Percentiles rank a stretch among this genome's conserved stretches.
Conservation (phyloP, 148 eudicot species). For the Rhododendron ferrugineum region DNA sequence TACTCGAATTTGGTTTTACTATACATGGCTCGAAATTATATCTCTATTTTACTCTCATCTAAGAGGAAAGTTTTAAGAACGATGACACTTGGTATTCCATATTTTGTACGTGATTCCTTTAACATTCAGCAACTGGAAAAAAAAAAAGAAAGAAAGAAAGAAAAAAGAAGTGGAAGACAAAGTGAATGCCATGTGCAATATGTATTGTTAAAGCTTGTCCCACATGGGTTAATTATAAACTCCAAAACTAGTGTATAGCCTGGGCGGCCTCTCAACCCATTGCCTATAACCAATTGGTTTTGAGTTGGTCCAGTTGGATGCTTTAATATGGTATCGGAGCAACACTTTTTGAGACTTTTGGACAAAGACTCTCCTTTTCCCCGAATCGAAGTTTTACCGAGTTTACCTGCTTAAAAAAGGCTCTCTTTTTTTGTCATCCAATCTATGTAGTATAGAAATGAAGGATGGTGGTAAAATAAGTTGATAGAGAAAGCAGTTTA, state of each 20-base stretch:
- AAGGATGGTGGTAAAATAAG: background rate
- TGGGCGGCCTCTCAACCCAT: background rate
- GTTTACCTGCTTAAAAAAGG: background rate
- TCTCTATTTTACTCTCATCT: too few relatives aligned
- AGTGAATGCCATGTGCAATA: background rate
- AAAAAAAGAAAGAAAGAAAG: background rate
- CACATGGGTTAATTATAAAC: background rate
- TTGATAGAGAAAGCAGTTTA: background rate
- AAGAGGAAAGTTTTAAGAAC: background rate
- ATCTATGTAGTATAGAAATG: background rate
- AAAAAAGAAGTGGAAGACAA: background rate
- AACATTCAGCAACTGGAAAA: background rate
- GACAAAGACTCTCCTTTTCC: background rate
- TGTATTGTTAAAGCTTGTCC: background rate
- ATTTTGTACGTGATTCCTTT: background rate
- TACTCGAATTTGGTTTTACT: background rate
- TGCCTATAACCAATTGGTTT: background rate
- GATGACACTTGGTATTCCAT: background rate
- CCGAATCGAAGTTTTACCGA: background rate
- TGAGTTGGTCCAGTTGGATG: background rate
- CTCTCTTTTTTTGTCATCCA: background rate
- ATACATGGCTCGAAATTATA: background rate
- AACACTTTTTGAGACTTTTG: background rate
- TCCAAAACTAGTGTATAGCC: background rate
- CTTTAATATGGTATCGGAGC: background rate